Percentiles rank a stretch among this genome's conserved stretches.
These are phyloP conservation scores for Salix brachista DNA, from an alignment of 345 rosid genomes.

Conservation along the genomic window DNA sequence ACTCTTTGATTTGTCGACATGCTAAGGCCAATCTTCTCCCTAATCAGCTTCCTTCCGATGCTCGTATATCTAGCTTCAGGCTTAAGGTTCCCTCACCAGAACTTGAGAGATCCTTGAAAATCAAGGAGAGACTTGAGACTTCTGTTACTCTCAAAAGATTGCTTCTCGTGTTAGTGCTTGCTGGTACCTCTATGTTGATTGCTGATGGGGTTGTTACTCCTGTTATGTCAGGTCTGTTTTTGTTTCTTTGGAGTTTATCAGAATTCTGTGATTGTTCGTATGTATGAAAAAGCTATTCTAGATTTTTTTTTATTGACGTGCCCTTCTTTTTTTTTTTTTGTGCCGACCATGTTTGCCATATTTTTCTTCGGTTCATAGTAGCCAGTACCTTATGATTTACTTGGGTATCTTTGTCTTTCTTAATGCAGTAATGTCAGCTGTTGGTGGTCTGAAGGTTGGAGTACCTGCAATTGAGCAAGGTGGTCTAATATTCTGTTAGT, in stretches of 20 bases:
- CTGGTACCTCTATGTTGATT: conserved; percentile 95
- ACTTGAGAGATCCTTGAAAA: conserved; percentile 91
- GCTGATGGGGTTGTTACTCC: conserved; percentile 98
- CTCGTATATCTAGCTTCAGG: conserved; percentile 94
- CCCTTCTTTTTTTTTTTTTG: not conserved
- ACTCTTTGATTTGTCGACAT: conserved; percentile 91
- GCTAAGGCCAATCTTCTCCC: conserved; percentile 97
- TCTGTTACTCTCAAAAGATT: conserved; percentile 69
- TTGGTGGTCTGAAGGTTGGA: conserved; percentile 91
- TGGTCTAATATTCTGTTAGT: conserved; percentile 14
- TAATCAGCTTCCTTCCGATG: conserved; percentile 94
- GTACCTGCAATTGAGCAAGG: conserved; percentile 73
- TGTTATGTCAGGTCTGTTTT: conserved; percentile 95
- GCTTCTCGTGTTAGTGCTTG: conserved; percentile 84
- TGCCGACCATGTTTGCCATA: not conserved
- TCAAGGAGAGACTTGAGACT: conserved; percentile 88
- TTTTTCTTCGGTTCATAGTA: conserved; percentile 2
- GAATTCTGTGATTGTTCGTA: not conserved
- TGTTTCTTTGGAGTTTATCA: not conserved
- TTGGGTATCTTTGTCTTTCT: conserved; percentile 14
- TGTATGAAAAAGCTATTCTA: not conserved
- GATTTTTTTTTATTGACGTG: not conserved
- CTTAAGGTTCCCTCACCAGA: conserved; percentile 95
- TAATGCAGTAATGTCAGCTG: conserved; percentile 89
- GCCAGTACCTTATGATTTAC: not conserved